A percentile compares a stretch with the other conserved stretches of the same genome.
Evolutionary conservation across 176 grass and related monocot genomes (phyloP).

Genomic region (Oryza meridionalis): DNA sequence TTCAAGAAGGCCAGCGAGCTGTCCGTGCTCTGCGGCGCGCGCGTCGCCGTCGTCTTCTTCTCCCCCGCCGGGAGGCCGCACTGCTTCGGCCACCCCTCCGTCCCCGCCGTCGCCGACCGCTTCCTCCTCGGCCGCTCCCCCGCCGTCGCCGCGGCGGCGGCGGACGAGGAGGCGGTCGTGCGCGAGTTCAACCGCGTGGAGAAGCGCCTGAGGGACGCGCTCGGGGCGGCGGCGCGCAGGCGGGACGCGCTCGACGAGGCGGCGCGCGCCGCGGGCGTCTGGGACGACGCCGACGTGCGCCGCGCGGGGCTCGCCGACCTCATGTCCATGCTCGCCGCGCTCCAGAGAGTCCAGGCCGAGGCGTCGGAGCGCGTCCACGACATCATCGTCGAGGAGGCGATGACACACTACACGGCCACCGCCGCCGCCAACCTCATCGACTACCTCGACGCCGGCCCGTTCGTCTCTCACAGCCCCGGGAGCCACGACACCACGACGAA

Average conservation of each 20-base stretch:
- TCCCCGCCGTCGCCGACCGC: constrained; percentile 41
- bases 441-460: constrained; percentile 4
- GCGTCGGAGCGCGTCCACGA: background rate
- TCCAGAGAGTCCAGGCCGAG: constrained; percentile 48
- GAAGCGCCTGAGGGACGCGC: background rate
- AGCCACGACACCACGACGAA: constrained; percentile 6
- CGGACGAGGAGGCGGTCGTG: background rate
- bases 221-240: constrained; percentile 25
- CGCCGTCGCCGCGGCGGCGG: background rate
- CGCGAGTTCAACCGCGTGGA: background rate
- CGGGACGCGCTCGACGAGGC: constrained; percentile 36
- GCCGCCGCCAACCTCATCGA: background rate
- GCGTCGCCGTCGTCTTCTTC: constrained; percentile 57
- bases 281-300: constrained; percentile 24
- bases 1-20: constrained; percentile 80
- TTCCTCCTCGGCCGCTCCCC: background rate
- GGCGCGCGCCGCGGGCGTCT: constrained; percentile 19
- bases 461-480: background rate
- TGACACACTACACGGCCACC: background rate
- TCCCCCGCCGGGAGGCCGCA: constrained; percentile 61
- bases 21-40: constrained; percentile 54
- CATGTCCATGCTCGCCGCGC: constrained; percentile 3
- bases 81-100: constrained; percentile 56
- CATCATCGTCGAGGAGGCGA: constrained; percentile 27
- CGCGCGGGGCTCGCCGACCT: constrained; percentile 12